Evolutionary conservation across 1,284 basidiomycete species (phyloP), one percentile per base, ranked within the genome.

Genomic region (Phellinidium pouzarii): DNA sequence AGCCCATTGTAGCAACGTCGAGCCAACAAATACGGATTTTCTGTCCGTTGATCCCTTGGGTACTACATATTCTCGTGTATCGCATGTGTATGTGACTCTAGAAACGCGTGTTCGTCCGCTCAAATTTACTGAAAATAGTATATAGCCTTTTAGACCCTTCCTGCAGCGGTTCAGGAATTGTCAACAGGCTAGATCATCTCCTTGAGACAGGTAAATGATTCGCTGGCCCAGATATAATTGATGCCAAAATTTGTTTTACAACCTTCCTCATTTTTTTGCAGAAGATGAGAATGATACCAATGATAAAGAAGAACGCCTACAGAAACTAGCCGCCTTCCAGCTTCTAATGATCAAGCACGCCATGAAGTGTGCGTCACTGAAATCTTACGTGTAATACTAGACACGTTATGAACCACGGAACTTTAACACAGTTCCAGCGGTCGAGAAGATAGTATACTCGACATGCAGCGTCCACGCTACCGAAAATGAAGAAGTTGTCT

Each of bases 271-370:
- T 42, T n/a, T 44, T 6, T 11, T 23, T 31, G 36, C 44, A 50
- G 49, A 71, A 69, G 73, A 77, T 43, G 69, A 76, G 52, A 76
- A 79, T 54, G 74, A 79, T n/a, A 68, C 71, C 20, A 66, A 68
- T 19, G 70, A 65, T 22, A 74, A 75, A 52, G 78, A 82, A 52
- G 79, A 80, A 45, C 83, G 94, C 26, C 74, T 97, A 41, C 77
- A 80, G 58, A 91, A 91, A 59, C 78, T 97, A 20, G 82, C 91
- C 1, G 71, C 76, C 9, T 97, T 97, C 68, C 96, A 99, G 64
- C 74, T 92, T n/a, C 77, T 81, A 66, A 94, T 98, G 82, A 84
- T 99, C 61, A 82, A 80, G 60, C 96, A 98, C 64, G 95, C 95
- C 7, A 93, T 99, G 84, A 85, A 84, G 66, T 99, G 92, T 92